These are phyloP conservation scores for Dothistroma pini DNA, from an alignment of 2,329 filamentous ascomycete genomes.

Conservation along the genomic window DNA sequence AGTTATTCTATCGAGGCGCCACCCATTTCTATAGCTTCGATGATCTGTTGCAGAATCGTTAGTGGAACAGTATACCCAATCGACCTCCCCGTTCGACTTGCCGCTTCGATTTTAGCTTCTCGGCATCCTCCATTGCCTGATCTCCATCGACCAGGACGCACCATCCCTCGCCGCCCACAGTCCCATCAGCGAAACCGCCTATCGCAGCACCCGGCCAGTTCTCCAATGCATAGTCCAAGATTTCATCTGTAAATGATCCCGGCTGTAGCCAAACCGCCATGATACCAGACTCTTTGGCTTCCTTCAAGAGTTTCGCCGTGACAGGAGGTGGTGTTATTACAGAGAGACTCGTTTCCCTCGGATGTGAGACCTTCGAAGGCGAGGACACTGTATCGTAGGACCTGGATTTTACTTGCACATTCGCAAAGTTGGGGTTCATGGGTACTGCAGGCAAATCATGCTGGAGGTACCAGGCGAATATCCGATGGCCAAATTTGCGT, in stretches of 20 bases:
- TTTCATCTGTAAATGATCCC: conserved; percentile 75
- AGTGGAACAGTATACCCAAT: not conserved
- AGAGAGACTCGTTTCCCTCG: conserved; percentile 69
- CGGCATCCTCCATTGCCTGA: conserved; percentile 54
- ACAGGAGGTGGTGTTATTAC: conserved; percentile 82
- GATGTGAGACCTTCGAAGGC: conserved; percentile 62
- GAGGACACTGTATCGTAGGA: conserved; percentile 63
- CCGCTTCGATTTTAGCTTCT: conserved; percentile 24
- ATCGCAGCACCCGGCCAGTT: conserved; percentile 65
- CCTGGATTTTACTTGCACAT: conserved; percentile 59
- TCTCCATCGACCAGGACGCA: conserved; percentile 86
- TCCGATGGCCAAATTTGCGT: conserved; percentile 83
- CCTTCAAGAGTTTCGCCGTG: conserved; percentile 68
- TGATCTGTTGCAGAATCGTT: not conserved
- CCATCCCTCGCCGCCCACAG: conserved; percentile 71
- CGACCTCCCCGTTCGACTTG: not conserved
- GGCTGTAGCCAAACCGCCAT: conserved; percentile 85
- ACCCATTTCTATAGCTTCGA: conserved; percentile 1
- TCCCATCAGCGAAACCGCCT: conserved; percentile 63
- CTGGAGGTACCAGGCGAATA: conserved; percentile 83
- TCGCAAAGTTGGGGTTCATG: conserved; percentile 69
- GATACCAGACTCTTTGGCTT: conserved; percentile 71
- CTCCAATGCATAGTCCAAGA: conserved; percentile 63
- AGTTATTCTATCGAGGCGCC: no score
- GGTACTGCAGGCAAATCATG: conserved; percentile 75